These are phyloP conservation scores for Dimocarpus longan DNA, from an alignment of 345 rosid species.

Conservation along the genomic window DNA sequence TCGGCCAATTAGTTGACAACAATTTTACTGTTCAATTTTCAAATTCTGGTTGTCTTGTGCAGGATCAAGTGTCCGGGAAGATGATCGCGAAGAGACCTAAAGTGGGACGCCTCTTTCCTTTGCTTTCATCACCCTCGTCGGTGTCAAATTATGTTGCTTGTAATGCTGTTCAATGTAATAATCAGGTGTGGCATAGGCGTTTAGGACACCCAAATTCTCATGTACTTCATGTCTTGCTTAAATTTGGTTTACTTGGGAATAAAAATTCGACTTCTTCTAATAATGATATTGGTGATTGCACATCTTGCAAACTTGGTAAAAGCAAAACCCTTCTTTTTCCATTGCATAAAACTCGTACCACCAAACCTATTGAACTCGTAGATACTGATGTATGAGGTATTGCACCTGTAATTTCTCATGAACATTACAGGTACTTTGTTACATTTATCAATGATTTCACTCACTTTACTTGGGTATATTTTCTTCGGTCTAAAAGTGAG, in stretches of 20 bases:
- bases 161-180: too few relatives aligned
- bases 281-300: neutral
- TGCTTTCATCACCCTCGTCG: neutral
- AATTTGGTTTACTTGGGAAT: neutral
- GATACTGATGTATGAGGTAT: neutral
- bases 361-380: neutral
- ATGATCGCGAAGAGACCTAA: too few relatives aligned
- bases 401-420: too few relatives aligned
- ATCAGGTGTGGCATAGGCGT: too few relatives aligned
- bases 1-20: too few relatives aligned
- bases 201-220: too few relatives aligned
- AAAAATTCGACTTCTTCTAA: neutral
- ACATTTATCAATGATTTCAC: slow-evolving; percentile 18
- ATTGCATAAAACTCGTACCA: neutral
- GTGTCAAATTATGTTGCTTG: neutral
- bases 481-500: slow-evolving; percentile 5
- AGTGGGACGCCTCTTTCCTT: neutral
- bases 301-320: neutral
- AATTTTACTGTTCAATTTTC: too few relatives aligned
- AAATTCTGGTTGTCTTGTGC: too few relatives aligned
- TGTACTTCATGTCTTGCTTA: neutral
- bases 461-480: slow-evolving; percentile 8
- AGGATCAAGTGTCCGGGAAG: too few relatives aligned
- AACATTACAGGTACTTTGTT: slow-evolving; percentile 5
- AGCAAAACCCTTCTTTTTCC: slow-evolving; percentile 12